These are phyloP conservation scores for Pogostemon cablin DNA, from an alignment of 257 asterid genomes.

Conservation along the genomic window DNA sequence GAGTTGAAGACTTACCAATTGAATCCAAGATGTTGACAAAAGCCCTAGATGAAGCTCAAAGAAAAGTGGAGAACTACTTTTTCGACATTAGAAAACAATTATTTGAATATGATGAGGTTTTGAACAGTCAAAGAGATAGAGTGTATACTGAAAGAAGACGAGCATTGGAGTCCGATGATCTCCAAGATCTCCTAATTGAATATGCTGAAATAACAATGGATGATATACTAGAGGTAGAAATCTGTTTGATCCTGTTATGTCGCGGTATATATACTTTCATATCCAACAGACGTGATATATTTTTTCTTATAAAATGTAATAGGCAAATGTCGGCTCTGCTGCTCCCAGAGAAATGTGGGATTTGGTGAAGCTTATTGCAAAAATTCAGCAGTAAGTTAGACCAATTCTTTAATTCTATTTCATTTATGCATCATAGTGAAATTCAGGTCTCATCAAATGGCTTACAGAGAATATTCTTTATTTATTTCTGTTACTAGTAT, in stretches of 20 bases:
- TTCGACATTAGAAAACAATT: slow-evolving; percentile 95
- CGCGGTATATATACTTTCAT: slow-evolving; percentile 24
- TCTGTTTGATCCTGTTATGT: slow-evolving; percentile 27
- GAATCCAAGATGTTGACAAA: slow-evolving; percentile 98
- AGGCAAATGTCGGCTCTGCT: slow-evolving; percentile 91
- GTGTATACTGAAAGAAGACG: slow-evolving; percentile 95
- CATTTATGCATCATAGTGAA: slow-evolving; percentile 21
- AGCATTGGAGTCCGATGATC: slow-evolving; percentile 88
- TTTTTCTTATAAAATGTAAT: slow-evolving; percentile 29
- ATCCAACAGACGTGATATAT: slow-evolving; percentile 22
- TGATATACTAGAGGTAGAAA: slow-evolving; percentile 83
- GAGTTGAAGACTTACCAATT: slow-evolving; percentile 98
- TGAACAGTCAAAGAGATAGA: slow-evolving; percentile 98
- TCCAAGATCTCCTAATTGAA: slow-evolving; percentile 83
- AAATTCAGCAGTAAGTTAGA: slow-evolving; percentile 81
- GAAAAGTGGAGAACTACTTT: slow-evolving; percentile 97
- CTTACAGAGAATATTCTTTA: slow-evolving; percentile 3
- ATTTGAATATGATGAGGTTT: slow-evolving; percentile 93
- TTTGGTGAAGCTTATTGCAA: slow-evolving; percentile 80
- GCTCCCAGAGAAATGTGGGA: slow-evolving; percentile 96
- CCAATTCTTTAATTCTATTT: slow-evolving; percentile 10
- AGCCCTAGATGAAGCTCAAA: slow-evolving; percentile 98
- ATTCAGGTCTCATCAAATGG: slow-evolving; percentile 28
- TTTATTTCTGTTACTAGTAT: not conserved
- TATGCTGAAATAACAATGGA: slow-evolving; percentile 98